Base-by-base conservation (phyloP, 495 filamentous ascomycete species). In the Penicillium chermesinum region DNA sequence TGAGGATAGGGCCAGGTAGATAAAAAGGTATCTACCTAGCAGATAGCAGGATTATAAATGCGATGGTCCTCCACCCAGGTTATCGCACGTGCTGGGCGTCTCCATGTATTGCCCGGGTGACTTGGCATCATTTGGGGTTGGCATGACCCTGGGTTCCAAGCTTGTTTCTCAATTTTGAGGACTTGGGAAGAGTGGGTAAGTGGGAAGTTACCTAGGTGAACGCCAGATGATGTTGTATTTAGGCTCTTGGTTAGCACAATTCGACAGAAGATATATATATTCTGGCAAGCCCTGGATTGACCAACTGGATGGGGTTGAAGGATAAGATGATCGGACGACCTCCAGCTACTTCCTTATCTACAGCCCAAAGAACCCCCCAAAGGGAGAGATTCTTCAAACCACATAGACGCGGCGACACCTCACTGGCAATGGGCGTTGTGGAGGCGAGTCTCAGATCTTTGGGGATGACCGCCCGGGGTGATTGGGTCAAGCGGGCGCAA, bases 31-130 rank as follows among this genome's bases (percentile, higher is more conserved):
- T 40, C 18, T 21, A 14, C 33, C 42, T 51, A 41, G 40, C 44
- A 53, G 47, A 40, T 42, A 17, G 2, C 27, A 18, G 33, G 27
- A 35, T 58, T 58, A 58, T 61, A 55, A 61, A 61, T 25, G 33
- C 15, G 18, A 41, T 17, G 40, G 38, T 17, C 42, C 9, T 18
- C 42, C 30, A 30, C 33, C 47, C 25, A 30, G 14, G 9, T 1
- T 5, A 40, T 20, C 38, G 27, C 55, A 51, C 49, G 44, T 58
- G 49, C 27, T 30, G 15, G 41, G 54, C 16, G 33, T 36, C 41
- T n/a, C 42, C 35, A 25, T 7, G 17, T 13, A 36, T 13, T 21
- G 25, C 50, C 55, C 55, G 48, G 55, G 48, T 58, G 55, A 58
- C 48, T 20, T 17, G 5, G 13, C 35, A 57, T 57, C 48, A 57